phyloP scores from a whole-genome alignment of 2,329 filamentous ascomycete species.

The Dothistroma septosporum region DNA sequence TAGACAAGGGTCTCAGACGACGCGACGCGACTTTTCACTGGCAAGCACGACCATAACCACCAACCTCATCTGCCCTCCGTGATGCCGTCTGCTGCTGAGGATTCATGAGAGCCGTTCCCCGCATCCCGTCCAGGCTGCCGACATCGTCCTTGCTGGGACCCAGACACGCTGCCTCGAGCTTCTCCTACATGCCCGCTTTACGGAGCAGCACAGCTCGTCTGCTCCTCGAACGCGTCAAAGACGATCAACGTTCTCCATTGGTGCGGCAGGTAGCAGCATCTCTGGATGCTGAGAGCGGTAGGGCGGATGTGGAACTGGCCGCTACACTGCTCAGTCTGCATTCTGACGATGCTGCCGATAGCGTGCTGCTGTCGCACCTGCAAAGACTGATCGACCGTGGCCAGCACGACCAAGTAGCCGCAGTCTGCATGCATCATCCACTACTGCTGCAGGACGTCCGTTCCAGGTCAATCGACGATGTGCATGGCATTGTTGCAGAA shows the following conservation, averaged over 20 bases:
- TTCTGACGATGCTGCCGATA: slow-evolving; percentile 9
- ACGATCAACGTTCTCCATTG: slow-evolving; percentile 17
- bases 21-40: background rate
- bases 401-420: slow-evolving; percentile 15
- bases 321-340: slow-evolving; percentile 18
- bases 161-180: background rate
- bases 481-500: background rate
- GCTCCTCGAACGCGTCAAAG: slow-evolving; percentile 22
- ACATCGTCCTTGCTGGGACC: background rate
- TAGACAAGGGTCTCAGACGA: background rate
- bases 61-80: background rate
- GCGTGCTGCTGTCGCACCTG: slow-evolving; percentile 14
- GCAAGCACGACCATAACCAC: background rate
- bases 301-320: slow-evolving; percentile 20
- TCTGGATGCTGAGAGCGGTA: slow-evolving; percentile 13
- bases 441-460: slow-evolving; percentile 4
- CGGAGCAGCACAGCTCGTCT: slow-evolving; percentile 19
- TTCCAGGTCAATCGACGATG: background rate
- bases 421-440: slow-evolving; percentile 18
- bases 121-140: background rate
- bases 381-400: slow-evolving; percentile 14
- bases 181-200: slow-evolving; percentile 17
- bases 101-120: background rate
- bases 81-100: background rate
- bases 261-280: slow-evolving; percentile 21